Evolutionary conservation across 2,329 filamentous ascomycete species (phyloP), one percentile per base, ranked within the genome.

Genomic region (Botryotinia convoluta): DNA sequence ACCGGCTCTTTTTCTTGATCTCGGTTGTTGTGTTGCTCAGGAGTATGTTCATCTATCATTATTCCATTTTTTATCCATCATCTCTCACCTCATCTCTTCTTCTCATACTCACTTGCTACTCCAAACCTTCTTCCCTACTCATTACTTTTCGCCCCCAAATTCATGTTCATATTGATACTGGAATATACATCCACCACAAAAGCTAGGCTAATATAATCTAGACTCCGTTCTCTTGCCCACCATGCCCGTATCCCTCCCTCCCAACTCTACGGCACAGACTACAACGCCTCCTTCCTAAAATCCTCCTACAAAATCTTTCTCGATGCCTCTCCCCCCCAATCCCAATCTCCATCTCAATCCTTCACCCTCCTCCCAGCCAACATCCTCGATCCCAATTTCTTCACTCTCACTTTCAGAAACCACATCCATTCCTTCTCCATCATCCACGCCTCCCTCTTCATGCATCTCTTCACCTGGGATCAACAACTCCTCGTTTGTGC

Each of bases 11-110:
- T 75, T 83, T 10, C 79, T 84, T 26, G 83, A 84, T 73, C 75
- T 84, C 1, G 83, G 82, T 22, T 83, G 82, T 65, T 83, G 82
- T 73, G 79, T 84, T 39, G 83, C 80, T 0, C 82, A 83, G 74
- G 82, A 84, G 71, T 73, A 73, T 18, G 63, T 61, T 26, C 10
- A 18, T 8, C 7, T 18, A 32, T 69, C 22, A 44, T 69, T 12
- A 10, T 44, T 45, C 6, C 57, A 22, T 26, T 26, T 14, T 6
- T 42, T 0, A 22, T 42, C 26, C 32, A 37, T 61, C 32, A 61
- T n/a, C 12, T 39, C 42, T 22, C 63, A 7, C 35, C 29, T 26
- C 22, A 5, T 18, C 20, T 18, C 12, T 18, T 16, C 4, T 67
- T 54, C 35, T 54, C 7, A n/a, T 54, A 8, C 45, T 22, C 26